Conservation (phyloP, 2,329 filamentous ascomycete species). For the Pseudohalonectria lignicola region DNA sequence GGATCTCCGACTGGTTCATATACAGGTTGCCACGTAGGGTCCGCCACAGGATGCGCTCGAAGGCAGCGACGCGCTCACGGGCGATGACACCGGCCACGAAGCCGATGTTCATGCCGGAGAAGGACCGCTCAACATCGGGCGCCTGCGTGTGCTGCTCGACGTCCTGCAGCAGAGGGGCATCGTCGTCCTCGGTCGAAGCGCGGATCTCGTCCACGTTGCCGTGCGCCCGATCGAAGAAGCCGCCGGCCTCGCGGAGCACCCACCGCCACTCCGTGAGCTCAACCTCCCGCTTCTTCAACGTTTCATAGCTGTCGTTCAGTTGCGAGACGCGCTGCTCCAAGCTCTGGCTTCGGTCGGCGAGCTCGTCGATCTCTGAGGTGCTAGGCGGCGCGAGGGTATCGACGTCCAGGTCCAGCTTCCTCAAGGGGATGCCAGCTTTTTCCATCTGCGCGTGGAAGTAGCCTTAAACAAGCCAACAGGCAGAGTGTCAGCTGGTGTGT, state of each 20-base stretch:
- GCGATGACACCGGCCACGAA: constrained; percentile 96
- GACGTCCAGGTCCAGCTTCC: constrained; percentile 83
- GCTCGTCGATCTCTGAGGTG: constrained; percentile 91
- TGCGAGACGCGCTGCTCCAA: constrained; percentile 86
- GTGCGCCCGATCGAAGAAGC: constrained; percentile 94
- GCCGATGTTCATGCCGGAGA: constrained; percentile 97
- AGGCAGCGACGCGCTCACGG: constrained; percentile 83
- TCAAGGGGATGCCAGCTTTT: constrained; percentile 74
- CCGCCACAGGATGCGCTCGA: constrained; percentile 95
- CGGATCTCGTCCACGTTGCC: constrained; percentile 96
- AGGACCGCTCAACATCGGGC: constrained; percentile 68
- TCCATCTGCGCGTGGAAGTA: constrained; percentile 97
- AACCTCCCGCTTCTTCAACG: constrained; percentile 91
- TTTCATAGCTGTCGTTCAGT: constrained; percentile 97
- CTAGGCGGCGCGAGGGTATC: constrained; percentile 79
- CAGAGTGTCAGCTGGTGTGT: neutral
- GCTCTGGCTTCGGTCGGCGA: constrained; percentile 83
- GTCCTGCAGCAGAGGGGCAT: constrained; percentile 86
- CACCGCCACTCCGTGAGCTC: constrained; percentile 97
- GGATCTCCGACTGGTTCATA: constrained; percentile 99
- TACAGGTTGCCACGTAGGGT: constrained; percentile 95
- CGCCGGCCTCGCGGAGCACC: constrained; percentile 90
- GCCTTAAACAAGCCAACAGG: no score
- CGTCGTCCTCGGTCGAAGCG: constrained; percentile 78
- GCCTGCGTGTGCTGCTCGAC: constrained; percentile 69